Percentiles rank a stretch among this genome's conserved stretches.
phyloP scores from a whole-genome alignment of 2,329 filamentous ascomycete species.

The Cladosporium sp. region DNA sequence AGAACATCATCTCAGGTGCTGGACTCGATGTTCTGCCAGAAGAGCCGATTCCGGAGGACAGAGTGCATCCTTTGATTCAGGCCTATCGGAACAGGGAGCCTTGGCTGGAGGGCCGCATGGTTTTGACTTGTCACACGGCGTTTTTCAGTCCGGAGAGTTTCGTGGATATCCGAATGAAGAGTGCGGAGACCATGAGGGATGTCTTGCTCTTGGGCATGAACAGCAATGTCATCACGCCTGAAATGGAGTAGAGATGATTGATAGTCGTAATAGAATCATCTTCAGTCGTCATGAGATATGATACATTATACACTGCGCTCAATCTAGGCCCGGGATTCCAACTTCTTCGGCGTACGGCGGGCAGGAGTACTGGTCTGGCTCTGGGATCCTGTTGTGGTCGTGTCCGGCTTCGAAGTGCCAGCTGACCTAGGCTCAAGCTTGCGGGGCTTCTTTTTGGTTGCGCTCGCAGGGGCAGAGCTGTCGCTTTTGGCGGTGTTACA shows the following conservation, averaged over 20 bases:
- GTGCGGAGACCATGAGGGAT: conserved; percentile 25
- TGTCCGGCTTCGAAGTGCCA: background rate
- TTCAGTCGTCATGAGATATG: no score
- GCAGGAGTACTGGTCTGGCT: background rate
- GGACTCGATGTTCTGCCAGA: conserved; percentile 31
- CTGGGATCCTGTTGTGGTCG: background rate
- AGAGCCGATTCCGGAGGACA: conserved; percentile 29
- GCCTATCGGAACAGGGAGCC: conserved; percentile 33
- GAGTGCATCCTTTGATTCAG: conserved; percentile 26
- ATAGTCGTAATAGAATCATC: no score
- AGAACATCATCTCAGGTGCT: conserved; percentile 27
- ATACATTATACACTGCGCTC: no score
- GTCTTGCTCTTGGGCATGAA: conserved; percentile 23
- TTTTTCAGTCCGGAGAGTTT: conserved; percentile 28
- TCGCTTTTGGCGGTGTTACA: background rate
- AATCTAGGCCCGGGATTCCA: background rate
- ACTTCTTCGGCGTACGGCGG: conserved; percentile 4
- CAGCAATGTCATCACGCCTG: conserved; percentile 24
- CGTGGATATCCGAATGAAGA: conserved; percentile 26
- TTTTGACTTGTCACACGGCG: conserved; percentile 29
- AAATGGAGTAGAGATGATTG: conserved; percentile 22
- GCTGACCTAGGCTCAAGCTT: conserved; percentile 3
- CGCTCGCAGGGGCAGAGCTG: background rate
- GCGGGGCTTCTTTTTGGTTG: conserved; percentile 1
- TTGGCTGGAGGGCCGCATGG: conserved; percentile 40